A percentile compares a stretch with the other conserved stretches of the same genome.
These are phyloP conservation scores for Trichoderma asperelloides DNA, from an alignment of 495 filamentous ascomycete species.

Conservation along the genomic window DNA sequence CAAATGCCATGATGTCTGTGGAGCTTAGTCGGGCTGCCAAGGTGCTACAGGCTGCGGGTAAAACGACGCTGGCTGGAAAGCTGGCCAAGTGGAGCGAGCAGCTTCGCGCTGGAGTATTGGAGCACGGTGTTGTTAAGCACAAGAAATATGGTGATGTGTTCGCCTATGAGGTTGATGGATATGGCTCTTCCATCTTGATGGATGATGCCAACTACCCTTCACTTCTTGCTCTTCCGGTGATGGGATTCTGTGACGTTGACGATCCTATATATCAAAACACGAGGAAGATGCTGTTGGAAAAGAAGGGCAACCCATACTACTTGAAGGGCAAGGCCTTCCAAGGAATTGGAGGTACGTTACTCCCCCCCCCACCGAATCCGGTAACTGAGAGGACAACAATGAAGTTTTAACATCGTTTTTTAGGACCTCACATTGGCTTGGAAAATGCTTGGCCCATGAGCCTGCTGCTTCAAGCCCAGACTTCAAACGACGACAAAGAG, in stretches of 20 bases:
- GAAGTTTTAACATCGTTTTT: not conserved
- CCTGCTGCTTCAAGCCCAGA: slow-evolving; percentile 82
- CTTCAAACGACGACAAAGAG: slow-evolving; percentile 77
- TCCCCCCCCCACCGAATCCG: not conserved
- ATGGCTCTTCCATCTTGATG: slow-evolving; percentile 85
- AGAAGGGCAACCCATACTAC: slow-evolving; percentile 80
- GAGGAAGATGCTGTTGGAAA: slow-evolving; percentile 76
- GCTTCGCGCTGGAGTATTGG: slow-evolving; percentile 71
- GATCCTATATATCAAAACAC: slow-evolving; percentile 82
- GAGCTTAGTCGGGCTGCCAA: slow-evolving; percentile 72
- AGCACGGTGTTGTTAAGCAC: slow-evolving; percentile 84
- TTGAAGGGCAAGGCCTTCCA: slow-evolving; percentile 68
- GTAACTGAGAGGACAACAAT: not conserved
- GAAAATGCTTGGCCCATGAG: slow-evolving; percentile 97
- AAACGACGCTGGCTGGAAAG: slow-evolving; percentile 40
- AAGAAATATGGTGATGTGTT: slow-evolving; percentile 81
- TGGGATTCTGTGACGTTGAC: slow-evolving; percentile 67
- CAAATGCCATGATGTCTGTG: slow-evolving; percentile 92
- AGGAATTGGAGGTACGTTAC: slow-evolving; percentile 69
- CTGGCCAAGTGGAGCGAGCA: slow-evolving; percentile 54
- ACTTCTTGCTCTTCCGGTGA: slow-evolving; percentile 72
- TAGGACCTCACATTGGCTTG: slow-evolving; percentile 63
- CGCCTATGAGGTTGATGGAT: slow-evolving; percentile 95
- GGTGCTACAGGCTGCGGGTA: slow-evolving; percentile 52
- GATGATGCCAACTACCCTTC: slow-evolving; percentile 96